These are phyloP conservation scores for Coprinellus aureogranulatus DNA, from an alignment of 768 basidiomycete genomes.

Conservation along the genomic window DNA sequence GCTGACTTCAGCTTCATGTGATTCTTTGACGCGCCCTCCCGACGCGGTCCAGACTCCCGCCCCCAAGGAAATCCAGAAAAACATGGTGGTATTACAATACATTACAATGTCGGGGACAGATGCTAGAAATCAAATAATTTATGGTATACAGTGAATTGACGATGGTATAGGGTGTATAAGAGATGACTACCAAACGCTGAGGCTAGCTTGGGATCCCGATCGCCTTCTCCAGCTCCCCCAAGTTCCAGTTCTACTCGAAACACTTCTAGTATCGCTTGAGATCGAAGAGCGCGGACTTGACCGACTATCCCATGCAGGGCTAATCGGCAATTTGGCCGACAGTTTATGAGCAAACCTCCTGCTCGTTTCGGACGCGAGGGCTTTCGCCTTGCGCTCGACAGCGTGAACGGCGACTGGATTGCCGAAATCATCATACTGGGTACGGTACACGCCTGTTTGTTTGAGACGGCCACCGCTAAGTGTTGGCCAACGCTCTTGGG, in stretches of 20 bases:
- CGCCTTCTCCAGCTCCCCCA: slow-evolving; percentile 7
- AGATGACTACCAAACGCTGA: slow-evolving; percentile 2
- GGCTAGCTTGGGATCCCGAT: slow-evolving; percentile 8
- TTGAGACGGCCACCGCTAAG: slow-evolving; percentile 28
- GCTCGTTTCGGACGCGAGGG: slow-evolving; percentile 5
- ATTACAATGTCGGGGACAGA: too few species aligned
- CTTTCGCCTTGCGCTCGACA: slow-evolving; percentile 1
- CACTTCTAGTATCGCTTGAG: slow-evolving; percentile 9
- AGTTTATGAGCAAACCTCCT: slow-evolving; percentile 2
- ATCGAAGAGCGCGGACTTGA: slow-evolving; percentile 9
- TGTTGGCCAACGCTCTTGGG: slow-evolving; percentile 36
- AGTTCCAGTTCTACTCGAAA: slow-evolving; percentile 2
- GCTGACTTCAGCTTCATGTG: not conserved
- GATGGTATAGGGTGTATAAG: too few species aligned
- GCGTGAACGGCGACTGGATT: slow-evolving; percentile 4
- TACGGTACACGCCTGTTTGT: slow-evolving; percentile 29
- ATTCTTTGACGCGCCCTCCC: not conserved
- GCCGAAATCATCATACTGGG: slow-evolving; percentile 14
- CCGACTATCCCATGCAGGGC: slow-evolving; percentile 10
- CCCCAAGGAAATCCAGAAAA: too few species aligned
- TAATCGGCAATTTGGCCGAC: slow-evolving; percentile 3
- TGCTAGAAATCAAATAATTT: too few species aligned
- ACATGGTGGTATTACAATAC: too few species aligned
- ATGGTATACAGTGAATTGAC: too few species aligned
- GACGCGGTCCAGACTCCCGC: too few species aligned